Base-by-base conservation (phyloP, 1,139 yeast species). In the Eremothecium coryli region DNA sequence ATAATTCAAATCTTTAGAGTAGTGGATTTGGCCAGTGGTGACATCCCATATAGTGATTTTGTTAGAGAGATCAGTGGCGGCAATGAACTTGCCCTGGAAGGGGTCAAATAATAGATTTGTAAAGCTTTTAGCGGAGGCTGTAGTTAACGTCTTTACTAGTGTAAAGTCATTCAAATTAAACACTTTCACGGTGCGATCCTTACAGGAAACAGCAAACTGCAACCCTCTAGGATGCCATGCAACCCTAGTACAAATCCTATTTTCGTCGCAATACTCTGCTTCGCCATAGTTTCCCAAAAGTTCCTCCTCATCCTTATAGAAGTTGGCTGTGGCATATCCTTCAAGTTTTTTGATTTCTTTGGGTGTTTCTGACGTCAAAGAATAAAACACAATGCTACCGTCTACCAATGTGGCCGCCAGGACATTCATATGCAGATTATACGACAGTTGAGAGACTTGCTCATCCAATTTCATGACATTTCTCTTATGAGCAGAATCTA, bases 181-280 rank as follows among this genome's bases (percentile, higher is more conserved):
- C 15, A 48, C 36, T 42, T 47, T 39, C 40, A 53, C 44, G 44
- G 63, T 14, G 61, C 48, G 25, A 55, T 66, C 45, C 62, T 56
- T 23, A 50, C 61, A 60, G 2, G 81, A 82, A 11, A 77, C 50
- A 1, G 88, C 82, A 38, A 85, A 64, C 13, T 60, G 57, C 35
- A 71, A 70, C 9, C 93, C 93, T 36, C 70, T 65, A 4, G 79
- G 76, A 47, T 70, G 73, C 80, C 81, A 76, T 10, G 66, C 68
- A 2, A 68, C 66, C 28, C 66, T 62, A 1, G 73, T 61, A 5
- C 64, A 55, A 4, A 62, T 50, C 11, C 58, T 45, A 35, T 64
- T 65, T 12, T 56, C 66, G 10, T 40, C 43, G 23, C 52, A 43
- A 28, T 51, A 48, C 10, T 35, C 35, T 6, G 39, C 41, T 9